Percentiles rank a stretch among this genome's conserved stretches.
phyloP scores from a whole-genome alignment of 257 asterid species.

The Nicotiana obtusifolia region DNA sequence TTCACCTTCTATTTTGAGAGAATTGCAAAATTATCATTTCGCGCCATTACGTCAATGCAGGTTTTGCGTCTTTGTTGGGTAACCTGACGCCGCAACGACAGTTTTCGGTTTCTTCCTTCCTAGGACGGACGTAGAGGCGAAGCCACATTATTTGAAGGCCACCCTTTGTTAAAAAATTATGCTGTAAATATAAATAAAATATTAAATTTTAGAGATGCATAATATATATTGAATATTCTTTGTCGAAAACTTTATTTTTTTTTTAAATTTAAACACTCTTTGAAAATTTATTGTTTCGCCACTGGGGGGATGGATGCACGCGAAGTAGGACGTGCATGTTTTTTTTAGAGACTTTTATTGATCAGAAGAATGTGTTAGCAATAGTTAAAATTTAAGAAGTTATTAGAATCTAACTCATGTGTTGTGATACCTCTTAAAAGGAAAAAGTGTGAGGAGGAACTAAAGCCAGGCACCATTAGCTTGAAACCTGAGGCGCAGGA shows the following conservation, averaged over 20 bases:
- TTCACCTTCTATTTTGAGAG: not conserved
- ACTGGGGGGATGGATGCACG: conserved; percentile 29
- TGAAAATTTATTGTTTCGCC: too few relatives aligned
- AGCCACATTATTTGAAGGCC: too few relatives aligned
- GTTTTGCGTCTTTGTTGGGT: conserved; percentile 21
- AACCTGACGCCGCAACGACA: conserved; percentile 19
- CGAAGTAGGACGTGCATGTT: conserved; percentile 25
- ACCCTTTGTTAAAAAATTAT: too few relatives aligned
- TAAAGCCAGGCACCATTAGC: not conserved
- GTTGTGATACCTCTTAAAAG: not conserved
- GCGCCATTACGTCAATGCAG: conserved; percentile 23
- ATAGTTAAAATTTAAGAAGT: not conserved
- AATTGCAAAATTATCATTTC: conserved; percentile 30
- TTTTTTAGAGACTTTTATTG: not conserved
- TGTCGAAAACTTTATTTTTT: too few relatives aligned
- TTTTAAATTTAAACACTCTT: too few relatives aligned
- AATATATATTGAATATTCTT: too few relatives aligned
- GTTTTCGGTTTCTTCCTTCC: conserved; percentile 7
- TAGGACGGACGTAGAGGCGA: too few relatives aligned
- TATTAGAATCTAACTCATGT: not conserved
- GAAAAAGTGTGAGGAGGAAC: not conserved
- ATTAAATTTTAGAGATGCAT: too few relatives aligned
- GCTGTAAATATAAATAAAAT: too few relatives aligned
- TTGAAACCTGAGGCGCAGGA: not conserved
- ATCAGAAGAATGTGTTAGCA: not conserved